Evolutionary conservation across 164 flowering plant species (phyloP).

Genomic region (Protea cynaroides): DNA sequence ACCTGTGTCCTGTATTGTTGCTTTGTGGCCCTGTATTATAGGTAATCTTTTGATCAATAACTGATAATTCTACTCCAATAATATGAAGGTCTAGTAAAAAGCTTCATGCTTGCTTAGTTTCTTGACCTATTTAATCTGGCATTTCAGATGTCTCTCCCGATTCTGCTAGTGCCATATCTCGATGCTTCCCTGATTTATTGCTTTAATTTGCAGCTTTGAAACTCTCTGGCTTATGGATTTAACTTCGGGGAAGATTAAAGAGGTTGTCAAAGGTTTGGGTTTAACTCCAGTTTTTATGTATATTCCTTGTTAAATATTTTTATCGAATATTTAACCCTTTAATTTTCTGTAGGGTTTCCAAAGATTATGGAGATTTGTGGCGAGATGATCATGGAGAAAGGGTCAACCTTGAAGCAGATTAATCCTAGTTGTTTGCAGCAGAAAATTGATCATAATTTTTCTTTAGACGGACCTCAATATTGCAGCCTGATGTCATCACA

Average conservation of each 20-base stretch:
- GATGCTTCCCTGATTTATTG: neutral
- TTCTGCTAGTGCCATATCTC: neutral
- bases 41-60: too few species aligned
- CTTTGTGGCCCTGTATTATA: too few species aligned
- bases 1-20: too few species aligned
- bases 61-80: too few species aligned
- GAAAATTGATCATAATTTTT: conserved; percentile 18
- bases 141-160: too few species aligned
- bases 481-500: conserved; percentile 58
- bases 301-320: neutral
- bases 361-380: conserved; percentile 62
- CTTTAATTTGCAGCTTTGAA: conserved; percentile 47
- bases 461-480: conserved; percentile 29
- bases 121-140: too few species aligned
- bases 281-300: neutral
- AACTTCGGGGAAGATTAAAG: conserved; percentile 47
- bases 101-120: too few species aligned
- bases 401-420: conserved; percentile 39
- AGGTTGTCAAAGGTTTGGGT: conserved; percentile 52
- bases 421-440: conserved; percentile 35
- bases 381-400: conserved; percentile 46
- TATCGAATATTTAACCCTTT: conserved; percentile 1
- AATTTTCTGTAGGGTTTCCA: conserved; percentile 37
- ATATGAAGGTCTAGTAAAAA: too few species aligned
- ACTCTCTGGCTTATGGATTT: conserved; percentile 67